Evolutionary conservation across 208 protist species (phyloP).

Genomic region (Crithidia brevicula): DNA sequence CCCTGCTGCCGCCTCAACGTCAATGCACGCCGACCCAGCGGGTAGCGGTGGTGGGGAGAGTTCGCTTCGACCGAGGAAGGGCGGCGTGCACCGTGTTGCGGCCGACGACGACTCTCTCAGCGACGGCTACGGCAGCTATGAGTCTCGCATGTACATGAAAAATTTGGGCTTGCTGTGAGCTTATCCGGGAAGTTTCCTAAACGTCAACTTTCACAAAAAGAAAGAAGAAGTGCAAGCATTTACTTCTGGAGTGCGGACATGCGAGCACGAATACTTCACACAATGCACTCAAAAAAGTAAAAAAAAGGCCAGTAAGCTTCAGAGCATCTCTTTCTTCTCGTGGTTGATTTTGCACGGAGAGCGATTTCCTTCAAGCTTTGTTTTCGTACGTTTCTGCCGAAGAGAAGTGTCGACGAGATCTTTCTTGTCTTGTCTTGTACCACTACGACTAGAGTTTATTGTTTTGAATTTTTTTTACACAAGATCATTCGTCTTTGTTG

Average conservation of each 20-base stretch:
- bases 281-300: too few relatives aligned
- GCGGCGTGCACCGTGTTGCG: neutral
- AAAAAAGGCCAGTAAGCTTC: too few relatives aligned
- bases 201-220: too few relatives aligned
- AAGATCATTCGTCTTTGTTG: neutral
- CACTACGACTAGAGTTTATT: conserved; percentile 12
- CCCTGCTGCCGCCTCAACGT: neutral
- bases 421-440: conserved; percentile 1
- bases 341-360: neutral
- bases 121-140: conserved; percentile 89
- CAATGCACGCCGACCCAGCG: conserved; percentile 10
- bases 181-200: too few relatives aligned
- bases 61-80: conserved; percentile 1
- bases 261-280: too few relatives aligned
- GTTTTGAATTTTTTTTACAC: conserved; percentile 1
- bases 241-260: too few relatives aligned
- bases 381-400: too few relatives aligned
- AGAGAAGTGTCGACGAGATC: too few relatives aligned
- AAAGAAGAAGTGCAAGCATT: too few relatives aligned
- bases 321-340: too few relatives aligned
- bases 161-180: conserved; percentile 58
- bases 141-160: conserved; percentile 85
- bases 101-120: conserved; percentile 77
- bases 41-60: neutral
- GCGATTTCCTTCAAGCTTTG: too few relatives aligned